Evolutionary conservation across 1,284 basidiomycete species (phyloP), one percentile per base, ranked within the genome.

Genomic region (Tilletia walkeri): DNA sequence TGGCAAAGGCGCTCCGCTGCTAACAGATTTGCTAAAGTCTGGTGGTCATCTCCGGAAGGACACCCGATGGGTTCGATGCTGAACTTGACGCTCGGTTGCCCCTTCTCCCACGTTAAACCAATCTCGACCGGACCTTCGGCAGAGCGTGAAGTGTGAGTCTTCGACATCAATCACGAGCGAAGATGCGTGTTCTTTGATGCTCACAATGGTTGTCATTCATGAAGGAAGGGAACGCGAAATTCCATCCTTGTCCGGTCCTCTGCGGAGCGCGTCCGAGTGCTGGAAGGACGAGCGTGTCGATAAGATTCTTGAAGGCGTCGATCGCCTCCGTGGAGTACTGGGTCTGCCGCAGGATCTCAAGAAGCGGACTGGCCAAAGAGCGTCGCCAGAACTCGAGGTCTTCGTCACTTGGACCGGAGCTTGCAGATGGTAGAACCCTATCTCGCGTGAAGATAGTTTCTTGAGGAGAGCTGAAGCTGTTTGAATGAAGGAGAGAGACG

Each of bases 131-230:
- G 59, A 39, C 59, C 59, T 63, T 30, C 24, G 24, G 24, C 24
- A 30, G 24, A 30, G 24, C 24, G 59, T 1, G 20, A 18, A n/a
- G 34, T 4, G 59, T 41, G 56, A 61, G 56, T 34, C 30, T 10
- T 24, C 24, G 56, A 36, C 7, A 9, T 5, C 24, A 30, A 3
- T 5, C 7, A 10, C 1, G 56, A 5, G 56, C 56, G 16, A 18
- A 14, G 5, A 18, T 36, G 18, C 56, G 24, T 30, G 24, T 53
- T 53, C 18, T 53, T 24, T n/a, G 50, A 6, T 14, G 39, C 59
- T 63, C 34, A 63, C 59, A 38, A 39, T 63, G 59, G 38, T 63
- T 63, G 59, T 63, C 59, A 16, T 63, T 63, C 59, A 63, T 63
- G 34, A 63, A 63, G 14, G 36, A 39, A 18, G 34, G 59, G n/a